Evolutionary conservation across 2,329 filamentous ascomycete genomes (phyloP).

Genomic region (Colletotrichum lupini): DNA sequence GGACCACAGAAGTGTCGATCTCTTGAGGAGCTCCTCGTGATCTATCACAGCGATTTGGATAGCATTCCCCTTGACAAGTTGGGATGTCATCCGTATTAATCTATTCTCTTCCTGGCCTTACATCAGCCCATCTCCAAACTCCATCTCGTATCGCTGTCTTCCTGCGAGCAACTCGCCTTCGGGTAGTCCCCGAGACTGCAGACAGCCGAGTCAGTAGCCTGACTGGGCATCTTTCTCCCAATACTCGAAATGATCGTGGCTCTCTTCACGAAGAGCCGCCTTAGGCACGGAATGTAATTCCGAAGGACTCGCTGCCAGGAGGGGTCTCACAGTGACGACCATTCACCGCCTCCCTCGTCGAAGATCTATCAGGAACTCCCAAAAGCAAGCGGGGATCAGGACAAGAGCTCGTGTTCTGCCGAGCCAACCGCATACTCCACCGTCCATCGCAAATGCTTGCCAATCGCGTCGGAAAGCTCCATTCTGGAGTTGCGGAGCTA

Average conservation of each 20-base stretch:
- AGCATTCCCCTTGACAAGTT: neutral
- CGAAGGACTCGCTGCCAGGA: neutral
- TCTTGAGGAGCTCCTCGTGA: neutral
- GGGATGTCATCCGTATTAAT: neutral
- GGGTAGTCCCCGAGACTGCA: neutral
- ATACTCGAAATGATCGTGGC: neutral
- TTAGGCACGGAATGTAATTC: neutral
- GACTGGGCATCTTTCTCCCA: neutral
- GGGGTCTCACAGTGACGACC: neutral
- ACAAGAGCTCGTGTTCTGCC: conserved; percentile 33
- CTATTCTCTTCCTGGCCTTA: neutral
- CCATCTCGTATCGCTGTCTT: neutral
- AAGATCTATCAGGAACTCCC: neutral
- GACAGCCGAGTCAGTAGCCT: neutral
- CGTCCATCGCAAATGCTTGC: neutral
- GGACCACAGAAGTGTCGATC: neutral
- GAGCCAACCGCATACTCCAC: conserved; percentile 26
- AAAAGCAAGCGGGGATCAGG: conserved; percentile 24
- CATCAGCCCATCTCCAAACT: neutral
- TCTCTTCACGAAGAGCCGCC: neutral
- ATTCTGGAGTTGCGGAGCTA: neutral
- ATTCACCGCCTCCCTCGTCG: conserved; percentile 18
- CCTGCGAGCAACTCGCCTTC: neutral
- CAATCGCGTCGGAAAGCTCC: neutral
- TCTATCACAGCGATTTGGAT: neutral